These are phyloP conservation scores for Pyrenochaeta sp. DNA, from an alignment of 2,329 filamentous ascomycete species.

Conservation along the genomic window DNA sequence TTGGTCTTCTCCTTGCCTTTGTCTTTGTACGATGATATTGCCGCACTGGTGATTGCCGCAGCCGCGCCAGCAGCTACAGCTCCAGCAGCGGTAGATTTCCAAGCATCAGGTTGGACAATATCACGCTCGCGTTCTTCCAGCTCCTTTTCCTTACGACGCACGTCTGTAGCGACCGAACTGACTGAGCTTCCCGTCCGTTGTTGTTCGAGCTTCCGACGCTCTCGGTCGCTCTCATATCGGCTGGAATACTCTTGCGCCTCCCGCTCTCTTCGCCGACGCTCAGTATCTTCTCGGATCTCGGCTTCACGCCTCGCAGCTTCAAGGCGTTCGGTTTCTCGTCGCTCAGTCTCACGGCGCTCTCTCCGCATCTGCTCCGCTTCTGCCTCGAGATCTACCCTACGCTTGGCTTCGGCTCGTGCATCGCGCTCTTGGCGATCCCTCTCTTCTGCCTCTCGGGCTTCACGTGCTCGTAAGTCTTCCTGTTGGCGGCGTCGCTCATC, in stretches of 20 bases:
- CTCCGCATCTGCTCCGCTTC: constrained; percentile 37
- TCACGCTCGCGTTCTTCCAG: constrained; percentile 45
- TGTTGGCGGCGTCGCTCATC: constrained; percentile 36
- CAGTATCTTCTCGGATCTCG: constrained; percentile 36
- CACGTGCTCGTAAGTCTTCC: constrained; percentile 34
- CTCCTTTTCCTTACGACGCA: constrained; percentile 45
- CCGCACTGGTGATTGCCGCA: constrained; percentile 40
- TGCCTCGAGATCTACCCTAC: constrained; percentile 26
- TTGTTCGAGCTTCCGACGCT: constrained; percentile 34
- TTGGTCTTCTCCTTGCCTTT: constrained; percentile 25
- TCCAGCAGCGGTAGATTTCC: constrained; percentile 49
- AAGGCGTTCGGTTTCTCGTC: constrained; percentile 33
- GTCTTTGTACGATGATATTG: constrained; percentile 39
- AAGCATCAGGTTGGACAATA: constrained; percentile 42
- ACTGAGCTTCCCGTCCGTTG: constrained; percentile 41
- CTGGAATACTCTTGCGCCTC: constrained; percentile 33
- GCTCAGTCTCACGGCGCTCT: constrained; percentile 37
- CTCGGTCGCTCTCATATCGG: constrained; percentile 33
- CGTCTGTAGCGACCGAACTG: constrained; percentile 41
- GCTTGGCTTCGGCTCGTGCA: constrained; percentile 36
- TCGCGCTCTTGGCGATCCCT: constrained; percentile 41
- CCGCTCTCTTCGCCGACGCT: constrained; percentile 35
- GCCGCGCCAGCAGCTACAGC: constrained; percentile 45
- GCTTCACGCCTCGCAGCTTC: constrained; percentile 39
- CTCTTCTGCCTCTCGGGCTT: constrained; percentile 39